Percentiles rank a stretch among this genome's conserved stretches.
Conservation (phyloP, 2,329 filamentous ascomycete species). For the Fusarium hainanense region DNA sequence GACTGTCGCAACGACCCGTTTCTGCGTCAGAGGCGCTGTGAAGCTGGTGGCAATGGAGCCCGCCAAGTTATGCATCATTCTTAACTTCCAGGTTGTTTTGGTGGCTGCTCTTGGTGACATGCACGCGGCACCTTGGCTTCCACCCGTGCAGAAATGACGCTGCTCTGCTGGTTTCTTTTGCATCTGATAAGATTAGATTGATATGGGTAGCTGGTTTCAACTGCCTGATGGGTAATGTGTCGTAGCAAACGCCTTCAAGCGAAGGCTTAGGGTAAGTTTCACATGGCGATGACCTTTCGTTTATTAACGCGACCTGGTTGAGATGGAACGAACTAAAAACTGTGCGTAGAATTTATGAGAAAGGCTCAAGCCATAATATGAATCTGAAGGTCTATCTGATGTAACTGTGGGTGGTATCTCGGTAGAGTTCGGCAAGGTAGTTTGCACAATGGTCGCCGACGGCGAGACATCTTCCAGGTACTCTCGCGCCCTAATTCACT, state of each 20-base stretch:
- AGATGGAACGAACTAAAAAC: background rate
- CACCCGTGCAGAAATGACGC: background rate
- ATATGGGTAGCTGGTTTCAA: background rate
- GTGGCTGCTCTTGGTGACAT: background rate
- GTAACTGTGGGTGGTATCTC: too few relatives aligned
- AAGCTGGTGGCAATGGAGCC: background rate
- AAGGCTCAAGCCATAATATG: fast-evolving
- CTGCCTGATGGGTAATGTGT: background rate
- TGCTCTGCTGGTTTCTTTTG: background rate
- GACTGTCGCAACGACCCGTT: background rate
- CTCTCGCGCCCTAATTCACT: too few relatives aligned
- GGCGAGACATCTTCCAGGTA: background rate
- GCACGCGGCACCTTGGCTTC: background rate
- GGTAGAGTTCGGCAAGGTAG: too few relatives aligned
- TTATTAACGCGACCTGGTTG: background rate
- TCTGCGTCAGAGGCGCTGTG: background rate
- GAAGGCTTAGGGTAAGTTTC: conserved; percentile 5
- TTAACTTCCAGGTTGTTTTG: background rate
- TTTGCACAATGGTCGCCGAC: fast-evolving
- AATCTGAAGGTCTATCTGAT: fast-evolving
- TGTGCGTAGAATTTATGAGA: background rate
- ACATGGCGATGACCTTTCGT: background rate
- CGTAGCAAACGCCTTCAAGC: fast-evolving
- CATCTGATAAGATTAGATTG: conserved; percentile 33
- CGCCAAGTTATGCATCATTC: background rate